These are phyloP conservation scores for Stephania yunnanensis DNA, from an alignment of 164 flowering plant genomes.

Conservation along the genomic window DNA sequence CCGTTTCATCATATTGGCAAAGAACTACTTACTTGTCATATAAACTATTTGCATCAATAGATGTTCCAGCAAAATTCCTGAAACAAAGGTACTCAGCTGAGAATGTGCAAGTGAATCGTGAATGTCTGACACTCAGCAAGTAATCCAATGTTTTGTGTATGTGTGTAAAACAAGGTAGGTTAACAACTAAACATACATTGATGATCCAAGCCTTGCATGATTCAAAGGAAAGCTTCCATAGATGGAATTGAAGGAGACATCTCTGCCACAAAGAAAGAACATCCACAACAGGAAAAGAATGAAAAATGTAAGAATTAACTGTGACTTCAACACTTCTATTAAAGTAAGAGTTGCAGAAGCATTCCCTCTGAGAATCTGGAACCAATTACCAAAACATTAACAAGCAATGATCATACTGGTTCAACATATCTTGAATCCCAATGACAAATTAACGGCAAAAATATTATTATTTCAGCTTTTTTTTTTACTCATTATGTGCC, in stretches of 20 bases:
- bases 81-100: slow-evolving; percentile 7
- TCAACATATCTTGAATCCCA: background rate
- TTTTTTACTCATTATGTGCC: too few relatives aligned
- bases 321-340: too few relatives aligned
- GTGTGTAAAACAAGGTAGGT: background rate
- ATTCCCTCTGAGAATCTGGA: background rate
- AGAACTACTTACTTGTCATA: slow-evolving; percentile 21
- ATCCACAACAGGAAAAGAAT: background rate
- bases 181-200: slow-evolving; percentile 26
- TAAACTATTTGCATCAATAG: slow-evolving; percentile 23
- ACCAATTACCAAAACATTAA: background rate
- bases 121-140: background rate
- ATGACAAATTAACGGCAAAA: background rate
- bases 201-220: slow-evolving; percentile 24
- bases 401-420: background rate
- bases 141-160: background rate
- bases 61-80: slow-evolving; percentile 40
- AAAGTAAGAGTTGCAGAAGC: too few relatives aligned
- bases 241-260: slow-evolving; percentile 47
- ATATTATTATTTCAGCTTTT: too few relatives aligned
- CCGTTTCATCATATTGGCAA: background rate
- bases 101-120: too few relatives aligned
- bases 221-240: slow-evolving; percentile 30
- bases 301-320: too few relatives aligned
- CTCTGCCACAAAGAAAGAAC: slow-evolving; percentile 22